A percentile compares a stretch with the other conserved stretches of the same genome.
These are phyloP conservation scores for Alectoria sarmentosa DNA, from an alignment of 495 filamentous ascomycete genomes.

Conservation along the genomic window DNA sequence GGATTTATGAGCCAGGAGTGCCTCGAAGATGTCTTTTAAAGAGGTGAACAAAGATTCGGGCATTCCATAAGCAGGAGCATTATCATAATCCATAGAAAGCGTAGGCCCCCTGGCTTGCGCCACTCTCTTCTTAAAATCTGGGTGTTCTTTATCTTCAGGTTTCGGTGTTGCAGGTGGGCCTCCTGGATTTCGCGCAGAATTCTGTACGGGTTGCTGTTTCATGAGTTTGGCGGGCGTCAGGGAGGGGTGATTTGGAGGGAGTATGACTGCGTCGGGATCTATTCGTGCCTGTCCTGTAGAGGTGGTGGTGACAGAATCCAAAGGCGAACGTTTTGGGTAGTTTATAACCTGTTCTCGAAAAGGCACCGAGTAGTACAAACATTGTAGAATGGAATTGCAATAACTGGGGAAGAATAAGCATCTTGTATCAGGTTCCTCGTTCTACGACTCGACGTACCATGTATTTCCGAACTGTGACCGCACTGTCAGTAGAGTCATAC, in stretches of 20 bases:
- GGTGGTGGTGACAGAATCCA: slow-evolving; percentile 45
- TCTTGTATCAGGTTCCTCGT: not conserved
- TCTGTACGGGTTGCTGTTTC: slow-evolving; percentile 37
- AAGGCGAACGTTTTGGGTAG: slow-evolving; percentile 64
- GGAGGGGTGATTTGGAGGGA: slow-evolving; percentile 36
- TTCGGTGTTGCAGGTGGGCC: slow-evolving; percentile 50
- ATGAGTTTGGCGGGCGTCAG: slow-evolving; percentile 31
- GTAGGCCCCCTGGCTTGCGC: slow-evolving; percentile 82
- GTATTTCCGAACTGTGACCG: slow-evolving; percentile 81
- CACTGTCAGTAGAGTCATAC: slow-evolving; percentile 23
- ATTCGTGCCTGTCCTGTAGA: slow-evolving; percentile 37
- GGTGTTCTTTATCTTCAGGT: slow-evolving; percentile 72
- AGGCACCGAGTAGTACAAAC: slow-evolving; percentile 87
- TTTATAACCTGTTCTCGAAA: slow-evolving; percentile 95
- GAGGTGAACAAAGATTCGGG: slow-evolving; percentile 89
- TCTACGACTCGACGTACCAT: slow-evolving; percentile 54
- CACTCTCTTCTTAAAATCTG: slow-evolving; percentile 95
- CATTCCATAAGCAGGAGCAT: slow-evolving; percentile 79
- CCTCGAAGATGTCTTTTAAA: slow-evolving; percentile 93
- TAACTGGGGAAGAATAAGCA: slow-evolving; percentile 53
- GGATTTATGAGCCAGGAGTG: slow-evolving; percentile 71
- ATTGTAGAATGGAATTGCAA: slow-evolving; percentile 96
- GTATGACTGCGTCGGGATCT: slow-evolving; percentile 41
- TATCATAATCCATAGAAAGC: slow-evolving; percentile 72
- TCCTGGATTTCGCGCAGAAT: slow-evolving; percentile 41